Conservation (phyloP, 768 basidiomycete genomes). For the Russula sp. region DNA sequence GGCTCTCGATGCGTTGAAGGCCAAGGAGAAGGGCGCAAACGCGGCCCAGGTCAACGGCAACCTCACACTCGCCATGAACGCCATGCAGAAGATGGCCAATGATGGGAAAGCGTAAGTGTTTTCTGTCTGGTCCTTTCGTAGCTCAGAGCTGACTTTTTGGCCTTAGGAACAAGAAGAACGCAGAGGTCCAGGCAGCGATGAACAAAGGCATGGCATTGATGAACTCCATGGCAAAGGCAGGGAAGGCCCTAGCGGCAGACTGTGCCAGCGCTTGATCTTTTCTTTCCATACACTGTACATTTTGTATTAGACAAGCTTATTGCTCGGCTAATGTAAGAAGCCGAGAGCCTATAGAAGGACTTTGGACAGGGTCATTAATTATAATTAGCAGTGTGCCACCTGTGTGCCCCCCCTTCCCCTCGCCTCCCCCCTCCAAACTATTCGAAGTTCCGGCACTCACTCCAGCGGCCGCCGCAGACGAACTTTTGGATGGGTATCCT, state of each 20-base stretch:
- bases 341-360: background rate
- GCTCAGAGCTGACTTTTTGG: background rate
- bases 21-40: background rate
- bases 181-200: background rate
- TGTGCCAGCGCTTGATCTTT: slow-evolving; percentile 7
- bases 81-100: background rate
- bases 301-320: background rate
- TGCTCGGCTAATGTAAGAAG: slow-evolving; percentile 1
- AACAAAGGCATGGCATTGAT: background rate
- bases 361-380: background rate
- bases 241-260: background rate
- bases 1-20: background rate
- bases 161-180: background rate
- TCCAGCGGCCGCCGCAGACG: background rate
- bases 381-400: background rate
- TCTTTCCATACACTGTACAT: background rate
- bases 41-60: background rate
- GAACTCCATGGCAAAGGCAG: background rate
- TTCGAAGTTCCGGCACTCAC: background rate
- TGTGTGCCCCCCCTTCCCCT: background rate
- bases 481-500: background rate
- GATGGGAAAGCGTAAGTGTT: background rate
- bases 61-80: background rate
- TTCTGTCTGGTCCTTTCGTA: background rate
- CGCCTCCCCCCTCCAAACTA: background rate